A percentile compares a stretch with the other conserved stretches of the same genome.
phyloP scores from a whole-genome alignment of 768 basidiomycete species.

The Termitomyces sp. region DNA sequence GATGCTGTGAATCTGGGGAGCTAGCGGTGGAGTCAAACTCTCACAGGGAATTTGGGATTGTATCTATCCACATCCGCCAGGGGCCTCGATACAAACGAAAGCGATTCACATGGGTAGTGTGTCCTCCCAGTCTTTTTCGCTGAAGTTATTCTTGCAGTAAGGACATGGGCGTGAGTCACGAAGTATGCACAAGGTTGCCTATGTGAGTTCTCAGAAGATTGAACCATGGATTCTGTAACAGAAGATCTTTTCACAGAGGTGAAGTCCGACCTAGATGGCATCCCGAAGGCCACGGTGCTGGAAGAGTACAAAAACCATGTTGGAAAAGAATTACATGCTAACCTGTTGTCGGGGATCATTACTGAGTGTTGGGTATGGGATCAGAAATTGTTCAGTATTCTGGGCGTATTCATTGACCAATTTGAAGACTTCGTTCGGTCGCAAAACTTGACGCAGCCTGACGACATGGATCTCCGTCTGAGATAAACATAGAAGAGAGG shows the following conservation, averaged over 20 bases:
- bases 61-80: neutral
- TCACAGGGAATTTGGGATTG: neutral
- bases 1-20: neutral
- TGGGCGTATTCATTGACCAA: too few relatives aligned
- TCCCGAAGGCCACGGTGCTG: slow-evolving; percentile 1
- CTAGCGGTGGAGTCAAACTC: neutral
- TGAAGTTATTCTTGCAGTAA: neutral
- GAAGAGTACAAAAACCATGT: neutral
- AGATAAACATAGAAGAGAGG: neutral
- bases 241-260: neutral
- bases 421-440: too few relatives aligned
- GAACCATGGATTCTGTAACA: neutral
- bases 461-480: slow-evolving; percentile 4
- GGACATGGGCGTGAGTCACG: neutral
- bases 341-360: neutral
- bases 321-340: too few relatives aligned
- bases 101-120: neutral
- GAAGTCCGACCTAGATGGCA: slow-evolving; percentile 4
- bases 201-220: neutral
- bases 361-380: slow-evolving; percentile 10
- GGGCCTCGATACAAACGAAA: slow-evolving; percentile 1
- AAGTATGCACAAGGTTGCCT: neutral
- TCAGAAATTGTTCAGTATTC: neutral
- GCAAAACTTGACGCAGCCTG: slow-evolving; percentile 1
- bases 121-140: neutral